Percentiles rank a stretch among this genome's conserved stretches.
These are phyloP conservation scores for Ocimum tenuiflorum DNA, from an alignment of 257 asterid genomes.

Conservation along the genomic window DNA sequence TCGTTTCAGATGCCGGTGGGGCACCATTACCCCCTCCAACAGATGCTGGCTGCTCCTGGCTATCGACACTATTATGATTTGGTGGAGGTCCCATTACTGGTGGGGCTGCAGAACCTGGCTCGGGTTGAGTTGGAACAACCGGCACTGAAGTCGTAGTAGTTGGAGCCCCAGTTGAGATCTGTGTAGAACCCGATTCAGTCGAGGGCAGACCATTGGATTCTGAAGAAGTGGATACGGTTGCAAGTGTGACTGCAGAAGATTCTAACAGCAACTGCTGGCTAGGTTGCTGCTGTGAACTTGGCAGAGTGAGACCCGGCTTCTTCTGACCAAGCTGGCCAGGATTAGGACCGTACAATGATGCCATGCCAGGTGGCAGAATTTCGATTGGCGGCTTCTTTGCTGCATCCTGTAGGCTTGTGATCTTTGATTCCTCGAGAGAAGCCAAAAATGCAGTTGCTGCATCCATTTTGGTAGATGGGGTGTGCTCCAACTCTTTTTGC, in stretches of 20 bases:
- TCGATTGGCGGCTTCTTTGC: conserved; percentile 94
- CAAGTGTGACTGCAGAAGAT: conserved; percentile 44
- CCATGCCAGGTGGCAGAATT: conserved; percentile 96
- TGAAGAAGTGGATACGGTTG: conserved; percentile 25
- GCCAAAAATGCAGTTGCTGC: conserved; percentile 94
- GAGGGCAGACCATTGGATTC: conserved; percentile 24
- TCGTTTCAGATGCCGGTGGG: conserved; percentile 26
- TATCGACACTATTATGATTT: conserved; percentile 31
- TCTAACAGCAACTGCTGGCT: conserved; percentile 63
- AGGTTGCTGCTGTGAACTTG: conserved; percentile 49
- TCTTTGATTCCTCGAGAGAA: conserved; percentile 87
- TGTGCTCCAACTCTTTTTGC: conserved; percentile 80
- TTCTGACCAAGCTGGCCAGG: conserved; percentile 73
- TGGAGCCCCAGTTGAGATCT: conserved; percentile 23
- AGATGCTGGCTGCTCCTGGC: conserved; percentile 29
- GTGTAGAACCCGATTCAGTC: conserved; percentile 30
- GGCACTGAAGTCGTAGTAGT: conserved; percentile 26
- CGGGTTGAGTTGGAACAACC: conserved; percentile 21
- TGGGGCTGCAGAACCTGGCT: conserved; percentile 29
- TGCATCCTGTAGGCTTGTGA: conserved; percentile 88
- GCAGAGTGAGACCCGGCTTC: conserved; percentile 43
- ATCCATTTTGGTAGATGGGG: conserved; percentile 68
- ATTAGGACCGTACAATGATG: conserved; percentile 86
- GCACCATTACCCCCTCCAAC: conserved; percentile 28
- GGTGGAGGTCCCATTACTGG: conserved; percentile 19